Evolutionary conservation across 768 basidiomycete species (phyloP).

Genomic region (Polyporus arcularius): DNA sequence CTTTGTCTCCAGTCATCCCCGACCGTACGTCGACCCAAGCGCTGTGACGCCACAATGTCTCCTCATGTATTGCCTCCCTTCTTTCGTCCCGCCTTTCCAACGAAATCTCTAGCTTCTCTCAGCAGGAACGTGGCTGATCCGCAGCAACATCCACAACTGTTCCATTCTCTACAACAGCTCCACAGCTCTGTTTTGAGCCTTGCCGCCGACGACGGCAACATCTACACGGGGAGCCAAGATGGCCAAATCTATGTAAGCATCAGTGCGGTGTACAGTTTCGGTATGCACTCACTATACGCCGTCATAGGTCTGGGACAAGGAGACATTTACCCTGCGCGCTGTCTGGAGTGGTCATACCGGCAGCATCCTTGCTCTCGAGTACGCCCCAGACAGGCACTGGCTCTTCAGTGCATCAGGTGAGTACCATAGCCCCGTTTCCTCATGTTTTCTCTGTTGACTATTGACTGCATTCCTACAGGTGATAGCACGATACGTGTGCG

Average conservation of each 20-base stretch:
- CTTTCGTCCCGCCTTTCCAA: neutral
- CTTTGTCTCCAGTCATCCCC: neutral
- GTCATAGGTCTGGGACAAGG: conserved; percentile 82
- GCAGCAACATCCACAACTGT: conserved; percentile 33
- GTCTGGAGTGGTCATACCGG: conserved; percentile 81
- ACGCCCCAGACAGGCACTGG: conserved; percentile 77
- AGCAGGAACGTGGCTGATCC: conserved; percentile 9
- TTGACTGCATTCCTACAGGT: conserved; percentile 44
- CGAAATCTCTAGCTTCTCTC: conserved; percentile 19
- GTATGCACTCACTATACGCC: neutral
- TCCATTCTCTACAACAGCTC: conserved; percentile 72
- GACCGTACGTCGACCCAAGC: neutral
- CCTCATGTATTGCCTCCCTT: neutral
- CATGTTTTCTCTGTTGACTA: neutral
- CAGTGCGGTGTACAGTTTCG: neutral
- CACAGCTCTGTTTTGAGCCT: conserved; percentile 72
- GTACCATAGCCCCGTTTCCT: neutral
- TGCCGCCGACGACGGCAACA: conserved; percentile 68
- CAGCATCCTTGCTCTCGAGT: conserved; percentile 78
- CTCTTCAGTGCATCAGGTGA: conserved; percentile 87
- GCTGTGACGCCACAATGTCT: neutral
- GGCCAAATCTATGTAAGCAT: conserved; percentile 71
- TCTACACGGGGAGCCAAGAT: conserved; percentile 83
- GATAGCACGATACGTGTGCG: conserved; percentile 86
- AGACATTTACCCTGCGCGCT: conserved; percentile 64